phyloP scores from a whole-genome alignment of 2,329 filamentous ascomycete species.

The Apiospora rasikravindrae region DNA sequence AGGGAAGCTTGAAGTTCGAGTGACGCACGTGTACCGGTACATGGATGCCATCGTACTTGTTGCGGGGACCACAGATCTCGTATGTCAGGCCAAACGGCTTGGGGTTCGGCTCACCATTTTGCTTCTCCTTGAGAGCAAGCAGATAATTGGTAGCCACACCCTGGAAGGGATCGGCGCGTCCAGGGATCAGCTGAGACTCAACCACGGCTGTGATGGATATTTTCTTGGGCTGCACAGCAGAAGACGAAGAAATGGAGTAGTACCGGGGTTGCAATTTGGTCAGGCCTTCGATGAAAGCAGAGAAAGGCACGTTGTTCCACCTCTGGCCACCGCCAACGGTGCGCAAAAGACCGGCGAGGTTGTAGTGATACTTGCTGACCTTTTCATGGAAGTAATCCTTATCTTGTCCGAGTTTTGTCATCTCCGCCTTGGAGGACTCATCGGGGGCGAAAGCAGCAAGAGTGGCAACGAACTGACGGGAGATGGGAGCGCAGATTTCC shows the following conservation, averaged over 20 bases:
- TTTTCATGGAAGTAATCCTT: constrained; percentile 95
- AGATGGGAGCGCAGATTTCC: constrained; percentile 94
- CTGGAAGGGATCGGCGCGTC: constrained; percentile 78
- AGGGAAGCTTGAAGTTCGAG: constrained; percentile 99
- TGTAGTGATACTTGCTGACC: constrained; percentile 80
- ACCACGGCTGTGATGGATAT: constrained; percentile 96
- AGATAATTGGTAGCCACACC: constrained; percentile 98
- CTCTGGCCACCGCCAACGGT: constrained; percentile 73
- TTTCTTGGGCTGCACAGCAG: constrained; percentile 89
- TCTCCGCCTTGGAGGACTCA: constrained; percentile 83
- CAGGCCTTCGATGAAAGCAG: constrained; percentile 89
- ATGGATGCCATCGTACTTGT: constrained; percentile 96
- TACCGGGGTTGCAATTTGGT: constrained; percentile 97
- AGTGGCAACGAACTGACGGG: constrained; percentile 89
- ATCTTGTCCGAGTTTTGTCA: constrained; percentile 86
- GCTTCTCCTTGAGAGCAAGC: constrained; percentile 92
- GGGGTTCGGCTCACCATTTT: constrained; percentile 83
- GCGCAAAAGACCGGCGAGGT: constrained; percentile 85
- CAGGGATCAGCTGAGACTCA: constrained; percentile 79
- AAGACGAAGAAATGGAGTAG: constrained; percentile 99
- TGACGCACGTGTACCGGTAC: constrained; percentile 95
- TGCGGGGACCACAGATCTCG: constrained; percentile 84
- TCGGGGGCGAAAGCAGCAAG: constrained; percentile 88
- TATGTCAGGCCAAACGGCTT: constrained; percentile 86
- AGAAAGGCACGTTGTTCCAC: constrained; percentile 90